Evolutionary conservation across 2,329 filamentous ascomycete species (phyloP), one percentile per base, ranked within the genome.

Genomic region (Colletotrichum tropicicola): DNA sequence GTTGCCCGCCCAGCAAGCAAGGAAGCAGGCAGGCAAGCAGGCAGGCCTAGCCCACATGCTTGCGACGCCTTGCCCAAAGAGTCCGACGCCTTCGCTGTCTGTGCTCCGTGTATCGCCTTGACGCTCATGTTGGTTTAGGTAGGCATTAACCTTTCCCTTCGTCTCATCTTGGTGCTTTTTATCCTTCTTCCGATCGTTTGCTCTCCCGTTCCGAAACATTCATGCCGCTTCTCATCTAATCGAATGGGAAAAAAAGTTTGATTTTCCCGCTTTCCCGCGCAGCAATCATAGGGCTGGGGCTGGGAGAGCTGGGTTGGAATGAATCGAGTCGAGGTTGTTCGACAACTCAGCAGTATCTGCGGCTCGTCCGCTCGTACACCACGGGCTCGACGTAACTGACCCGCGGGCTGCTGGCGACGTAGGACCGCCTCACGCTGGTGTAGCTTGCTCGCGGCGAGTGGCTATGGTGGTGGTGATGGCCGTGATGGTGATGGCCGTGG

Each of bases 391-490:
- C 76, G 57, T 74, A 73, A 75, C 80, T 83, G 49, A 79, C 74
- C 30, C 80, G 76, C 39, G 82, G 82, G 68, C 79, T 81, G 49
- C 12, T 65, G 66, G 76, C 74, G 62, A 70, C 73, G 72, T 79
- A 77, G 5, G 75, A 75, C 55, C 72, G 70, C 23, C 77, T 73
- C 66, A 79, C 76, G 71, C 76, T 79, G 49, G 75, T 77, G 75
- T 81, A 80, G 75, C 79, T 82, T n/a, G 76, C 75, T 47, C 78
- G 73, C 48, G 82, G 81, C 23, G 78, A 78, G 51, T 75, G 71
- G 48, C 70, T 70, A 47, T 77, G 73, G 48, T 73, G 71, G 48
- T 77, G 74, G 60, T 77, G 74, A 15, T 75, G 72, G 32, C 77
- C 74, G 43, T 75, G 74, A 48, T 74, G 74, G 51, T 78, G 73